Evolutionary conservation across 306 rosid species (phyloP).

Genomic region (Lathyrus tuberosus): DNA sequence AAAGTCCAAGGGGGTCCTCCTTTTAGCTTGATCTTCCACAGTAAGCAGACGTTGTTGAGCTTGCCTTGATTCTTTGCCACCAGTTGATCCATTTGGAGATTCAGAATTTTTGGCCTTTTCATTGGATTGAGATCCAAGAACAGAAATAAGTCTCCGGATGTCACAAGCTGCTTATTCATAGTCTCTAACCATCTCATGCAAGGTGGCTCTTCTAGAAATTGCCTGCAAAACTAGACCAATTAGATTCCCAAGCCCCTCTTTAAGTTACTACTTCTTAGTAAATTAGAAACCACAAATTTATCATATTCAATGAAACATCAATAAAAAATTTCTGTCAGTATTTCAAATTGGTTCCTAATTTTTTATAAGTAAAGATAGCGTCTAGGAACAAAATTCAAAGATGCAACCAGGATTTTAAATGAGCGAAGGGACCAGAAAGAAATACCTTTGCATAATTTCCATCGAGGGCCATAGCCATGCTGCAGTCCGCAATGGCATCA

Average conservation of each 20-base stretch:
- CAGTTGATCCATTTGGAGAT: conserved; percentile 58
- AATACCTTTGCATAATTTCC: conserved; percentile 81
- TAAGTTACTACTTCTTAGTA: not conserved
- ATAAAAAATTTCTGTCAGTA: conserved; percentile 17
- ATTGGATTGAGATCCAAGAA: conserved; percentile 66
- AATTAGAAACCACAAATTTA: conserved; percentile 20
- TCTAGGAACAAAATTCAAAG: conserved; percentile 21
- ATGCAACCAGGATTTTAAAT: conserved; percentile 31
- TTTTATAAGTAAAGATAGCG: conserved; percentile 25
- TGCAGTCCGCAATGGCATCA: conserved; percentile 95
- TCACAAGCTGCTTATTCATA: conserved; percentile 74
- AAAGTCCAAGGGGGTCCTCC: conserved; percentile 65
- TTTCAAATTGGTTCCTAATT: conserved; percentile 24
- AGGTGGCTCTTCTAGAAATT: conserved; percentile 86
- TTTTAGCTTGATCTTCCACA: conserved; percentile 76
- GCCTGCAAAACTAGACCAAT: conserved; percentile 59
- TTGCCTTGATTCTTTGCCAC: conserved; percentile 64
- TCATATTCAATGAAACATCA: conserved; percentile 28
- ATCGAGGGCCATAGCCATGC: conserved; percentile 85
- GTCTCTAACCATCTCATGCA: conserved; percentile 86
- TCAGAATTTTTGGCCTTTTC: conserved; percentile 53
- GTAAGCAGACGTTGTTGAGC: conserved; percentile 56
- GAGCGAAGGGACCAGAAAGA: conserved; percentile 31
- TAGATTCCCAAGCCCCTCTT: conserved; percentile 27
- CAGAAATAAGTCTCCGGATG: conserved; percentile 61